These are phyloP conservation scores for Kwoniella botswanensis DNA, from an alignment of 768 basidiomycete species.

Conservation along the genomic window DNA sequence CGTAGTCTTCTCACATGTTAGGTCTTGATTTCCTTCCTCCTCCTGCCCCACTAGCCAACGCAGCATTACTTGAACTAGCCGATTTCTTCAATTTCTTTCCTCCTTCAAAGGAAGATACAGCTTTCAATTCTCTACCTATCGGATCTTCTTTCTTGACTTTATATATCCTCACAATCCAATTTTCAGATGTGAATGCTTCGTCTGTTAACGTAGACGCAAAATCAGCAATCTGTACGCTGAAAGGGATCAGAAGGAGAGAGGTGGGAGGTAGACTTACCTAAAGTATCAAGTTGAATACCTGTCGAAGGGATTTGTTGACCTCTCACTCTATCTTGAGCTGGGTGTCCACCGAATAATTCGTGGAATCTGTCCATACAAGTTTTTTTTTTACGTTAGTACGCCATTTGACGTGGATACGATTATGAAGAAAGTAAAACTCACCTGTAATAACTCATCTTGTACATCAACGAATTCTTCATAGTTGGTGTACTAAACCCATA, in stretches of 20 bases:
- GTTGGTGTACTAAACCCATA: conserved; percentile 62
- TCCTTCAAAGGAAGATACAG: conserved; percentile 77
- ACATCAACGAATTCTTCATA: conserved; percentile 98
- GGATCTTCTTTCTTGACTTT: conserved; percentile 92
- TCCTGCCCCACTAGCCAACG: background rate
- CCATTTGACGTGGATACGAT: no score
- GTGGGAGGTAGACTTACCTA: conserved; percentile 65
- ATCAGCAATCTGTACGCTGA: background rate
- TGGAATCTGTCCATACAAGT: conserved; percentile 67
- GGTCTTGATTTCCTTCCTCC: conserved; percentile 35
- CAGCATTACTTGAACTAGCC: conserved; percentile 26
- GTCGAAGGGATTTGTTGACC: conserved; percentile 76
- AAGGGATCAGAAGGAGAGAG: background rate
- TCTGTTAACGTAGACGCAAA: conserved; percentile 62
- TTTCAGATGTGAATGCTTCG: conserved; percentile 98
- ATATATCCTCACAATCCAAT: conserved; percentile 99
- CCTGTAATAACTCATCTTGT: conserved; percentile 98
- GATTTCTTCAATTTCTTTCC: conserved; percentile 84
- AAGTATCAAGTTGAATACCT: conserved; percentile 82
- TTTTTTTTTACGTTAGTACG: background rate
- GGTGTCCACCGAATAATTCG: conserved; percentile 80
- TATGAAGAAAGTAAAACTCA: conserved; percentile 53
- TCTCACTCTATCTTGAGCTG: conserved; percentile 84
- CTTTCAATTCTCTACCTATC: conserved; percentile 86
- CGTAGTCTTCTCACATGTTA: conserved; percentile 18